Evolutionary conservation across 305 asterid genomes (phyloP), one percentile per base, ranked within the genome.

Genomic region (Striga hermonthica): DNA sequence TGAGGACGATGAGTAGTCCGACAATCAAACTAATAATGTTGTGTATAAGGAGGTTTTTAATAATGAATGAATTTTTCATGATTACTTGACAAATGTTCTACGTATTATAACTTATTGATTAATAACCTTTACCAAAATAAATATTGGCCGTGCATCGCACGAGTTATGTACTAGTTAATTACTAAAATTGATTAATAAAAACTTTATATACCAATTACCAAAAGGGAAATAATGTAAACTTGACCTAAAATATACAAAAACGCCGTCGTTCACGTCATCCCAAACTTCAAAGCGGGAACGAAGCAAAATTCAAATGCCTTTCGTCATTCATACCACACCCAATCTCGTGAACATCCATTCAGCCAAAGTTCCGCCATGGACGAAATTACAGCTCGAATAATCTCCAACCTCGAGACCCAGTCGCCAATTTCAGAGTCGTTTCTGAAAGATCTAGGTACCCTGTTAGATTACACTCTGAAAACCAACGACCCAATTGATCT

Each of bases 401-500:
- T 81, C 44, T 7, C 82, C 37, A 81, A 80, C 57, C 86, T 92
- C n/a, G 90, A 86, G 82, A 49, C 80, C 31, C 77, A 82, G 44
- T 36, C 57, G 3, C 75, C 91, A 50, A 61, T 79, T 73, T 87
- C 97, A 40, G 75, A 63, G 15, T 64, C 80, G 34, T 47, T 72
- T 16, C 88, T 92, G 50, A 68, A 60, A 62, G 86, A 81, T 73
- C 73, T 92, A 28, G 89, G 87, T 65, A 44, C 78, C 63, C 82
- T 89, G 9, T 74, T 90, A 61, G 90, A 87, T 56, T 80, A 61
- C 76, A 79, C 91, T 35, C 73, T 71, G 74, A 77, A 55, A 7
- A 75, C 84, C 66, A 59, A 68, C 43, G 97, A 89, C 39, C 64
- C 94, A 43, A 76, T 80, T 57, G 87, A 84, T 64, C 60, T 92